Evolutionary conservation across 306 rosid species (phyloP).

Genomic region (Bauhinia variegata): DNA sequence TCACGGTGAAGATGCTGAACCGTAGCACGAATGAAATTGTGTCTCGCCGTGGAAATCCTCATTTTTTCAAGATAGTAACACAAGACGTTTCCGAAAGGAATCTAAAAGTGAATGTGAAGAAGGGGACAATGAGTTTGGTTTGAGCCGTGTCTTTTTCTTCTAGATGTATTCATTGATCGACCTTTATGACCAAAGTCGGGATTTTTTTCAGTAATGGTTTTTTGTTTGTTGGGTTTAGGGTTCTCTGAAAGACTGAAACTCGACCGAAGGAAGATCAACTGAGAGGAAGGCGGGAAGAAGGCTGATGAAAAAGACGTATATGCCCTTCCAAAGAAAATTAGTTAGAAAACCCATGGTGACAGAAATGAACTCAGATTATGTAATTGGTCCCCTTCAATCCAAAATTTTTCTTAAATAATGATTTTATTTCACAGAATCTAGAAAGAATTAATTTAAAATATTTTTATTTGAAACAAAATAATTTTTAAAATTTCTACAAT

Average conservation of each 20-base stretch:
- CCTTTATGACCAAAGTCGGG: conserved; percentile 3
- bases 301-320: conserved; percentile 16
- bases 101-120: background rate
- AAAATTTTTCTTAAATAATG: too few relatives aligned
- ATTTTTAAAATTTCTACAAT: too few relatives aligned
- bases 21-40: too few relatives aligned
- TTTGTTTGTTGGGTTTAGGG: background rate
- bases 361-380: too few relatives aligned
- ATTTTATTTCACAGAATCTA: too few relatives aligned
- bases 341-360: background rate
- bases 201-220: conserved; percentile 10
- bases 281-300: too few relatives aligned
- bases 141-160: background rate
- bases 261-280: too few relatives aligned
- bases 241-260: background rate
- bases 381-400: too few relatives aligned
- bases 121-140: background rate
- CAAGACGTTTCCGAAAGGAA: conserved; percentile 6
- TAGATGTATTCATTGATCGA: background rate
- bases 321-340: conserved; percentile 17
- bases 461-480: too few relatives aligned
- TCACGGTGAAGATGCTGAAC: background rate
- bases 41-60: too few relatives aligned
- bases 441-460: too few relatives aligned
- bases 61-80: conserved; percentile 26